Evolutionary conservation across 164 flowering plant species (phyloP), one percentile per base, ranked within the genome.

Genomic region (Platanus orientalis): DNA sequence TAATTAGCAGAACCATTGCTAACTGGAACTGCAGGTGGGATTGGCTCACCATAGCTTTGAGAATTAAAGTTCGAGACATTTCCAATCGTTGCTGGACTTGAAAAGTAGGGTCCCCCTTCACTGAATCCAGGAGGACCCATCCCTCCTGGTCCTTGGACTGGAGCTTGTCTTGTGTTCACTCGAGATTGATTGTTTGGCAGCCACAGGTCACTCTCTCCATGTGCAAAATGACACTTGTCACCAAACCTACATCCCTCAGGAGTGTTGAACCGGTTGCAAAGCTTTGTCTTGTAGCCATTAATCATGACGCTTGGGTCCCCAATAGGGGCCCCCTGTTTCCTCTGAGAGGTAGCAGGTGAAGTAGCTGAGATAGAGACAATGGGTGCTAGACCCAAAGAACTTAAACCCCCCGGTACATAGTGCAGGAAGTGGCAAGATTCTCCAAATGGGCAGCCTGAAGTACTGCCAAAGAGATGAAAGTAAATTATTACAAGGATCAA

Each of bases 341-440:
- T 60, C n/a, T 36, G 65, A 56, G 53, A 56, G 14, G 63, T 23
- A 27, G 58, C 27, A 20, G 65, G 61, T 25, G 62, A 16, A 59
- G 55, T 48, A 39, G 65, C 65, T 9, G 70, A 44, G 7, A 66
- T 42, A 26, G 74, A 64, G 32, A 61, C 65, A 54, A 62, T 29
- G 2, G 64, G 66, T 6, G 64, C 7, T 13, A 54, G 44, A 29
- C 68, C 67, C 66, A 65, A 27, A 44, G 79, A 53, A 69, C 67
- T 73, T 14, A 66, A 52, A 19, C 76, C 76, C 13, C 79, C 74
- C 5, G 69, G 76, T n/a, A 73, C 71, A 66, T 76, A 67, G 44
- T 76, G 79, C 69, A 69, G 45, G 67, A 76, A 76, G 63, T 76
- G 79, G 59, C 79, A 76, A 40, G 71, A 61, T 39, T 69, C 79